Percentiles rank a stretch among this genome's conserved stretches.
Evolutionary conservation across 192 early-diverging fungal species (phyloP).

Genomic region (Coemansia sp.): DNA sequence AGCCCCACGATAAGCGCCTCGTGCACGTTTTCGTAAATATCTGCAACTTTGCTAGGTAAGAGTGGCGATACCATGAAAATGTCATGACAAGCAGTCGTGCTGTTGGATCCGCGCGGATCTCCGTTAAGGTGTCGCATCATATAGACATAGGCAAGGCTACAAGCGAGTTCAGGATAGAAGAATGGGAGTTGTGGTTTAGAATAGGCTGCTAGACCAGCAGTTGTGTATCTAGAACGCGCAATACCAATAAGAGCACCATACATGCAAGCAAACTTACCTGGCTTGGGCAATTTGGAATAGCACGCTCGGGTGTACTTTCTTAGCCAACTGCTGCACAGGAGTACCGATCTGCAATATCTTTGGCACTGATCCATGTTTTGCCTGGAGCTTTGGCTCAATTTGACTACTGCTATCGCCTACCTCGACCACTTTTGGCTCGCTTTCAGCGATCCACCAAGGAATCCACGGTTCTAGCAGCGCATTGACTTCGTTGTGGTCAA

Average conservation of each 20-base stretch:
- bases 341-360: conserved; percentile 26
- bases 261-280: conserved; percentile 15
- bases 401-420: not conserved
- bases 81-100: conserved; percentile 18
- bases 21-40: conserved; percentile 33
- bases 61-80: conserved; percentile 27
- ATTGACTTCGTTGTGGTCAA: conserved; percentile 18
- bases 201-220: not conserved
- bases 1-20: conserved; percentile 35
- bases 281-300: conserved; percentile 45
- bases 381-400: not conserved
- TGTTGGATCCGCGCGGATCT: conserved; percentile 26
- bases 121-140: conserved; percentile 53
- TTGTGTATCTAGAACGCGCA: not conserved
- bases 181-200: not conserved
- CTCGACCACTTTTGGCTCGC: conserved; percentile 17
- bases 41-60: conserved; percentile 26
- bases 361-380: conserved; percentile 2
- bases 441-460: conserved; percentile 39
- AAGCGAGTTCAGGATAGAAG: not conserved
- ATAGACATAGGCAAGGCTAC: conserved; percentile 45
- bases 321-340: conserved; percentile 28
- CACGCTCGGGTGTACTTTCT: conserved; percentile 52
- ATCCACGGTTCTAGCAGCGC: conserved; percentile 29
- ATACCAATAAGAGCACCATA: not conserved